These are phyloP conservation scores for Crucibulum cyathiforme DNA, from an alignment of 1,284 basidiomycete genomes.

Conservation along the genomic window DNA sequence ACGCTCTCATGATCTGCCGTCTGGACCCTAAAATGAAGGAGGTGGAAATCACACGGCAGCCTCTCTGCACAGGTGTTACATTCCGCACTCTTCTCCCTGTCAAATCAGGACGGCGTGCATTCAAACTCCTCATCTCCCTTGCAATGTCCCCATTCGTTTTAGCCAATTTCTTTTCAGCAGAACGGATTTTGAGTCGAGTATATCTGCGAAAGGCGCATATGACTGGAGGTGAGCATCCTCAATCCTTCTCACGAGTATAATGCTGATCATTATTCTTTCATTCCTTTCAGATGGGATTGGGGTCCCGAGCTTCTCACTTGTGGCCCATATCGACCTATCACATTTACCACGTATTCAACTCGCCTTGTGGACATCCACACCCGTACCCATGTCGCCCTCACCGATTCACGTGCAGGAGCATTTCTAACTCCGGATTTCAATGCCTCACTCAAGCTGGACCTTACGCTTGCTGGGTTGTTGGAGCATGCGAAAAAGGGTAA, in stretches of 20 bases:
- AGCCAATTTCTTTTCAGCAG: neutral
- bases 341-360: slow-evolving; percentile 54
- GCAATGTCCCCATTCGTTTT: neutral
- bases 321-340: slow-evolving; percentile 70
- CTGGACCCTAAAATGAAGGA: no score
- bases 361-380: slow-evolving; percentile 68
- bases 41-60: no score
- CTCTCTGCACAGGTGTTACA: no score
- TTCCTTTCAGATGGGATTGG: neutral
- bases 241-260: no score
- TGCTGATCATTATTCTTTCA: no score
- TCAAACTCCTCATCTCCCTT: no score
- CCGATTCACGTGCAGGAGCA: slow-evolving; percentile 9
- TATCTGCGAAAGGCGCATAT: slow-evolving; percentile 87
- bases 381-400: slow-evolving; percentile 59
- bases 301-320: slow-evolving; percentile 76
- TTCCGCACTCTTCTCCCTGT: no score
- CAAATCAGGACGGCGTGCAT: no score
- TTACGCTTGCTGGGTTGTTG: slow-evolving; percentile 42
- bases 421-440: slow-evolving; percentile 24
- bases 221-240: slow-evolving; percentile 53
- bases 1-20: no score
- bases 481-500: slow-evolving; percentile 12
- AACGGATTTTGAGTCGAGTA: slow-evolving; percentile 51
- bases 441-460: slow-evolving; percentile 49